Percentiles rank a stretch among this genome's conserved stretches.
phyloP scores from a whole-genome alignment of 176 grass and related monocot genomes.

The Musa acuminata region DNA sequence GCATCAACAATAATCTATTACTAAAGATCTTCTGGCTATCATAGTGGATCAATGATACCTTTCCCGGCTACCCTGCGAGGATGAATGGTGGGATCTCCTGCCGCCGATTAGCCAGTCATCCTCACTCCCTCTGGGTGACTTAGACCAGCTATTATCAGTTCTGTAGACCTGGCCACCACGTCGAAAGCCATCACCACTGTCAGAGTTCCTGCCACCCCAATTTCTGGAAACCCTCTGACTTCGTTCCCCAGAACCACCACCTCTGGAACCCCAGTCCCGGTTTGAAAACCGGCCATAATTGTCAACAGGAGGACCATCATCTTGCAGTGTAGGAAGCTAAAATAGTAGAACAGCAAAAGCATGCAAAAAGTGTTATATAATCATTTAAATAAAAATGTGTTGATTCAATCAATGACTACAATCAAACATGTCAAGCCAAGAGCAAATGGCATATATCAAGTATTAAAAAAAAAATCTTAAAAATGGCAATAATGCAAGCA shows the following conservation, averaged over 20 bases:
- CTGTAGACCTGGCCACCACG: conserved; percentile 50
- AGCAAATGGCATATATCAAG: no score
- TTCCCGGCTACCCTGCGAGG: conserved; percentile 27
- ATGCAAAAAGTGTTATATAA: neutral
- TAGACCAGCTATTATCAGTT: conserved; percentile 39
- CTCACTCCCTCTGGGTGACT: conserved; percentile 20
- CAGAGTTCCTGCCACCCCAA: conserved; percentile 35
- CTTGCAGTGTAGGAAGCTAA: conserved; percentile 87
- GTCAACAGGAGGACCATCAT: conserved; percentile 70
- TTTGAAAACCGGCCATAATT: conserved; percentile 73
- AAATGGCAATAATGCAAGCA: no score
- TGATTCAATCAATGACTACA: neutral
- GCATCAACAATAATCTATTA: no score
- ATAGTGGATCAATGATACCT: neutral
- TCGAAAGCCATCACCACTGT: conserved; percentile 41
- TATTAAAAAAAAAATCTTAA: no score
- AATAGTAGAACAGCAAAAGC: conserved; percentile 11
- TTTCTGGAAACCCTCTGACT: conserved; percentile 36
- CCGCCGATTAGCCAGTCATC: conserved; percentile 33
- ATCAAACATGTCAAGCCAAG: neutral
- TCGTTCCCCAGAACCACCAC: conserved; percentile 35
- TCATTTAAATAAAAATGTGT: neutral
- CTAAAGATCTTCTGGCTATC: no score
- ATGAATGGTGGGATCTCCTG: conserved; percentile 44
- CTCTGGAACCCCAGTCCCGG: conserved; percentile 26